These are phyloP conservation scores for Russula compacta DNA, from an alignment of 768 basidiomycete species.

Conservation along the genomic window DNA sequence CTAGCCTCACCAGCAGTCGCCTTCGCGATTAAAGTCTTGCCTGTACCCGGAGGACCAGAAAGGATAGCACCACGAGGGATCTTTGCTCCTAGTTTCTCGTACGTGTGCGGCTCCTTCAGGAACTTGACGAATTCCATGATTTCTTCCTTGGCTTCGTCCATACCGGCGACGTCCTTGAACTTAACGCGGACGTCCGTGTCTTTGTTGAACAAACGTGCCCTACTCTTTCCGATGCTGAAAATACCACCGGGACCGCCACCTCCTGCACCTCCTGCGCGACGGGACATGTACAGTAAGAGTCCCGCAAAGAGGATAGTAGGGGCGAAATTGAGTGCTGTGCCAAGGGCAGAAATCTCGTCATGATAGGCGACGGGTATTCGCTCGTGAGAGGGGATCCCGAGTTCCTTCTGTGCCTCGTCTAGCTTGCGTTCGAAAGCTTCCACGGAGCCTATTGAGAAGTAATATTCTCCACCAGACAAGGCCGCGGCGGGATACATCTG, in stretches of 20 bases:
- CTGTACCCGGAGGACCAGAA: slow-evolving; percentile 94
- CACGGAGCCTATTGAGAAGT: slow-evolving; percentile 96
- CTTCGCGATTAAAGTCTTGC: slow-evolving; percentile 96
- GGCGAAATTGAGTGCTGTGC: slow-evolving; percentile 80
- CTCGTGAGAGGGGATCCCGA: slow-evolving; percentile 85
- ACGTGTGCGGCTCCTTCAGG: slow-evolving; percentile 89
- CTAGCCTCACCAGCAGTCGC: slow-evolving; percentile 97
- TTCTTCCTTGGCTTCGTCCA: slow-evolving; percentile 99
- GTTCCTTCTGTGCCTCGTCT: slow-evolving; percentile 86
- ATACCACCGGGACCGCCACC: slow-evolving; percentile 76
- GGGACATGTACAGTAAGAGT: slow-evolving; percentile 80
- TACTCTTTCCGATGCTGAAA: slow-evolving; percentile 94
- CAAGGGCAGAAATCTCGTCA: slow-evolving; percentile 82
- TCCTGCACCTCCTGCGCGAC: slow-evolving; percentile 52
- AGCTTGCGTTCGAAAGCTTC: slow-evolving; percentile 95
- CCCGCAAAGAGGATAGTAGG: slow-evolving; percentile 92
- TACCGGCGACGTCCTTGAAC: slow-evolving; percentile 96
- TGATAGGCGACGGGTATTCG: slow-evolving; percentile 96
- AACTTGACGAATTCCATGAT: slow-evolving; percentile 99
- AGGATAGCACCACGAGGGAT: slow-evolving; percentile 93
- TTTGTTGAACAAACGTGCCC: slow-evolving; percentile 92
- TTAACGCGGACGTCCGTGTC: slow-evolving; percentile 89
- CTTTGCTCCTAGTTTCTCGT: slow-evolving; percentile 95
- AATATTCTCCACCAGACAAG: slow-evolving; percentile 55
- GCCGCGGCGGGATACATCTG: slow-evolving; percentile 60